phyloP scores from a whole-genome alignment of 345 rosid genomes.

The Hibiscus tridactylites region DNA sequence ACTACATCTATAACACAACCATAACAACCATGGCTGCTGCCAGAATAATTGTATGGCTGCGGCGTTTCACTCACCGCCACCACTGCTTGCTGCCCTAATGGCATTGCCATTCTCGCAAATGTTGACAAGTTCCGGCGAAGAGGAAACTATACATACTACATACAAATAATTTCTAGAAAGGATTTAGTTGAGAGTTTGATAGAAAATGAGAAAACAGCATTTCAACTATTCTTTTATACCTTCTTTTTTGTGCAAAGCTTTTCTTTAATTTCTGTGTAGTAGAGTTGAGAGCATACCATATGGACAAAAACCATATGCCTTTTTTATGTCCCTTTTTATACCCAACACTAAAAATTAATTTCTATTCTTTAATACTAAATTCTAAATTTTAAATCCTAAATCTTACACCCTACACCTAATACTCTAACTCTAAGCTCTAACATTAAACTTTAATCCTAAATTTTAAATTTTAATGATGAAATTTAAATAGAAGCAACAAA shows the following conservation, averaged over 20 bases:
- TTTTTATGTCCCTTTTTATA: too few species aligned
- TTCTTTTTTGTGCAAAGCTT: background rate
- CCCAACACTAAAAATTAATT: too few species aligned
- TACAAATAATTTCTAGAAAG: background rate
- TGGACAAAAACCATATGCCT: too few species aligned
- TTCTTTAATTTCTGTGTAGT: background rate
- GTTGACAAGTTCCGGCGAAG: too few species aligned
- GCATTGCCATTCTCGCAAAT: slow-evolving; percentile 28
- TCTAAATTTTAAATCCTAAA: too few species aligned
- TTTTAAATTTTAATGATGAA: too few species aligned
- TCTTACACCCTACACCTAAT: too few species aligned
- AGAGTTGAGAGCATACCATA: too few species aligned
- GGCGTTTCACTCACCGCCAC: slow-evolving; percentile 19
- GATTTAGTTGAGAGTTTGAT: background rate
- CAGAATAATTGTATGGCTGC: slow-evolving; percentile 23
- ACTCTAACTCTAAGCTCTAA: too few species aligned
- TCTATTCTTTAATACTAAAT: too few species aligned
- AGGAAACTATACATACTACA: background rate
- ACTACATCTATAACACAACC: slow-evolving; percentile 54
- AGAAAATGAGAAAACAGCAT: background rate
- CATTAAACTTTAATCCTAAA: too few species aligned
- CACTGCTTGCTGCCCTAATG: slow-evolving; percentile 37
- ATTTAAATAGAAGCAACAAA: too few species aligned
- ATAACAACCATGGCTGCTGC: slow-evolving; percentile 26
- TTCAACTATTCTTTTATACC: background rate